Base-by-base conservation (phyloP, 2,329 filamentous ascomycete genomes). In the Colletotrichum orbiculare region DNA sequence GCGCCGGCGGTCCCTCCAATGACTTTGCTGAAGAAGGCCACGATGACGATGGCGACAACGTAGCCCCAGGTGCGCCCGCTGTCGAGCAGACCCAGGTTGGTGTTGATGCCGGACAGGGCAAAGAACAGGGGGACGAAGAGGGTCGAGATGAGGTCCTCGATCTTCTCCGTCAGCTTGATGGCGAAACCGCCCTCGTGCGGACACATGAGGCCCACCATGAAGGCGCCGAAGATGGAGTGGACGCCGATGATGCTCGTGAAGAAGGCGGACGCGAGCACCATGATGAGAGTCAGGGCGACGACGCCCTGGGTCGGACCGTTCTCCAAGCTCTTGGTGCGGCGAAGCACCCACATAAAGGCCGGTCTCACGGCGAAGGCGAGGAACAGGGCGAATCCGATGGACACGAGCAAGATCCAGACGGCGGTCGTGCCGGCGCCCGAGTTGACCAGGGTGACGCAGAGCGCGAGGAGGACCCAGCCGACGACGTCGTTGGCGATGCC, bases 371-470 rank as follows among this genome's bases (percentile, higher is more conserved):
- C 84, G 69, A 87, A 93, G 33, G 90, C 81, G n/a, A 97, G 82
- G 72, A 97, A 91, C 0, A 97, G 74, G 15, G 90, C 84, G 79
- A 91, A 98, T 42, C 86, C 95, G n/a, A 91, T 78, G 50, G 87
- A 89, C 25, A 89, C 88, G 11, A 98, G 84, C 7, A 98, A 79
- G 6, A 97, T 93, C 79, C 89, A 98, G 0, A 98, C 83, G 0
- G 95, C 94, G 0, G 93, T 90, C 17, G 97, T 76, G 0, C 95
- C 95, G 50, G 86, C 90, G 12, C 89, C 89, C 37, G 94, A 93
- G 73, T 97, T 98, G 72, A 97, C 94, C 34, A 98, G 85, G 0
- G 95, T 92, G 38, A 98, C 94, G 70, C 94, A 97, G 37, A 98
- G 89, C 0, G 95, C 95, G 33, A 98, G 88, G 13, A 98, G 82